Evolutionary conservation across 1,139 yeast genomes (phyloP), one percentile per base, ranked within the genome.

Genomic region (Debaryomyces sp.): DNA sequence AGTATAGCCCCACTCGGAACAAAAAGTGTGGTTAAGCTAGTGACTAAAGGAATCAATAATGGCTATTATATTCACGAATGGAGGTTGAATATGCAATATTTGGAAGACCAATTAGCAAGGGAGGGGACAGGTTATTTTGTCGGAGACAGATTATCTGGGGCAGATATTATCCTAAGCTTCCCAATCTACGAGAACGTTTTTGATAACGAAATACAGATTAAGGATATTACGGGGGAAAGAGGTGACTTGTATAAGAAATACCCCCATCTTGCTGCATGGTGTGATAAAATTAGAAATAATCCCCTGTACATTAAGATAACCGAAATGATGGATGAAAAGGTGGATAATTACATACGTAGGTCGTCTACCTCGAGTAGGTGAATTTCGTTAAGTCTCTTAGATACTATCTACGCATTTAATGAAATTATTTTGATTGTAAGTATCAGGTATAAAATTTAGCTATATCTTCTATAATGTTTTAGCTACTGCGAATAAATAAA

Each of bases 101-200:
- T 79, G 53, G 82, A 80, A 44, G 57, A 59, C 12, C 67, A 67
- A 47, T 64, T 80, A 47, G 63, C 59, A 33, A 61, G 66, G 44
- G 70, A 75, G 44, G 73, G 73, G 22, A 68, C 74, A 9, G 81
- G 81, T 0, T 80, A 56, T 64, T 81, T 84, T 59, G 85, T 81
- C 9, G 84, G 84, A 2, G 73, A 79, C 50, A 71, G 71, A 50
- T 65, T 84, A 46, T 71, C 84, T 1, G 87, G 75, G 2, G 89
- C 89, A 2, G 90, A 85, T 58, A 70, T 85, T 43, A 74, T 82
- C 21, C 60, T 80, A 47, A 68, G 73, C 21, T 80, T 75, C 64
- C 81, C 82, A 0, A 51, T 75, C 23, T 66, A 67, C 51, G 80
- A 75, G 53, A 74, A 73, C 50, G 56, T 73, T 2, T 74, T 75